Evolutionary conservation across 73 alveolate species (phyloP), one percentile per base, ranked within the genome.

Genomic region (Uronychia setigera): DNA sequence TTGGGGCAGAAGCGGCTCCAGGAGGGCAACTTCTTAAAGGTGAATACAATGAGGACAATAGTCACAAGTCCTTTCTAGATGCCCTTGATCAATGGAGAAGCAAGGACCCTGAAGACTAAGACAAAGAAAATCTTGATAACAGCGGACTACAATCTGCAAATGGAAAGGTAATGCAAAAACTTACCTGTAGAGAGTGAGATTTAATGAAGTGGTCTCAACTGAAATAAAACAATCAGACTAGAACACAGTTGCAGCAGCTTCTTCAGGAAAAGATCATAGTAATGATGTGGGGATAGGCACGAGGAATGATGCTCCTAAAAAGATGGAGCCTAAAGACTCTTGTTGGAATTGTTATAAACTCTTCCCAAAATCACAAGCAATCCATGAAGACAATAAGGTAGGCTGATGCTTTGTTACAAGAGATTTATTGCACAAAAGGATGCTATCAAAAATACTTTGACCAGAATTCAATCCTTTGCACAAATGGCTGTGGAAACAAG

Each of bases 311-410:
- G 19, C 5, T 19, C 5, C 5, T 30, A 67, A 26, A 26, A 67
- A 67, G 79, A 1, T 26, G 5, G 79, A 67, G 32, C 34, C 57
- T 77, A 81, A 81, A 81, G 75, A 33, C 25, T 32, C 80, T 35
- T 81, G 88, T n/a, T 81, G 81, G 80, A 29, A 60, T 76, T 81
- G 88, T 13, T 81, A 60, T 76, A 81, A 81, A 60, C 33, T 81
- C 0, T 60, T 58, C 32, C 33, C 33, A 1, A 76, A 59, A 1
- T 32, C 60, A 0, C 80, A 81, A 29, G 1, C 34, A 5, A 46
- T 46, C 19, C 67, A 46, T 11, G 67, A 46, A 46, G 67, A 46
- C 5, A 46, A 46, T 19, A 46, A 46, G 19, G 67, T 46, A 46
- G 19, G 67, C 67, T 46, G n/a, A n/a, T n/a, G n/a, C 67, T 19